Percentiles rank a stretch among this genome's conserved stretches.
Evolutionary conservation across 179 eudicot species (phyloP).

Genomic region (Vitellaria paradoxa): DNA sequence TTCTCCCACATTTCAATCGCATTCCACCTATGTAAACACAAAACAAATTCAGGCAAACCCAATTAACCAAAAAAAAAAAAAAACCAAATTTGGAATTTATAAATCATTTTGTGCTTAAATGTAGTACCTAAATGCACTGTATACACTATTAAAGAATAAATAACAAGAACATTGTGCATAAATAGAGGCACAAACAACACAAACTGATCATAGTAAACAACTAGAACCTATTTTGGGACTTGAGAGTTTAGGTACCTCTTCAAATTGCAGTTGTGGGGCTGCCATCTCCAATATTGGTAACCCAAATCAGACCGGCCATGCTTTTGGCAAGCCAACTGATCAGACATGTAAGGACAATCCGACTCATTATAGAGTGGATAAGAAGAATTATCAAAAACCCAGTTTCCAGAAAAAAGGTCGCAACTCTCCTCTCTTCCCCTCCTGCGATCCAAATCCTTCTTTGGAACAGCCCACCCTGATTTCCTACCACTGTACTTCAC

Average conservation of each 20-base stretch:
- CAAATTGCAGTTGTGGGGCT: conserved; percentile 76
- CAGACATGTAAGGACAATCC: conserved; percentile 91
- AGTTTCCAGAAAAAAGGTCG: conserved; percentile 77
- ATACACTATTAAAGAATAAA: neutral
- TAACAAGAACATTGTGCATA: neutral
- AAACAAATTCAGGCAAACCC: neutral
- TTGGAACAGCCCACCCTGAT: conserved; percentile 31
- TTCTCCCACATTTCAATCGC: conserved; percentile 81
- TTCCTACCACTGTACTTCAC: conserved; percentile 61
- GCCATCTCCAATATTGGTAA: conserved; percentile 90
- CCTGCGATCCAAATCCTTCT: conserved; percentile 23
- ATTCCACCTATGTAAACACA: conserved; percentile 57
- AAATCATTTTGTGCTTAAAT: neutral
- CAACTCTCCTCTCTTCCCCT: conserved; percentile 38
- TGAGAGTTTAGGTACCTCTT: conserved; percentile 49
- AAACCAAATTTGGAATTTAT: neutral
- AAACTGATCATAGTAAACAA: neutral
- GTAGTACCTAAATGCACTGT: neutral
- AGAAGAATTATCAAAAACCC: conserved; percentile 75
- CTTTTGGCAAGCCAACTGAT: conserved; percentile 91
- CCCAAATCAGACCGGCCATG: conserved; percentile 84
- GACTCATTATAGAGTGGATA: conserved; percentile 84
- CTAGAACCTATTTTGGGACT: neutral
- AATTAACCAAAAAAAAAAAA: conserved; percentile 1
- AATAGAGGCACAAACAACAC: neutral